These are phyloP conservation scores for Penicillium atrosanguineum DNA, from an alignment of 495 filamentous ascomycete genomes.

Conservation along the genomic window DNA sequence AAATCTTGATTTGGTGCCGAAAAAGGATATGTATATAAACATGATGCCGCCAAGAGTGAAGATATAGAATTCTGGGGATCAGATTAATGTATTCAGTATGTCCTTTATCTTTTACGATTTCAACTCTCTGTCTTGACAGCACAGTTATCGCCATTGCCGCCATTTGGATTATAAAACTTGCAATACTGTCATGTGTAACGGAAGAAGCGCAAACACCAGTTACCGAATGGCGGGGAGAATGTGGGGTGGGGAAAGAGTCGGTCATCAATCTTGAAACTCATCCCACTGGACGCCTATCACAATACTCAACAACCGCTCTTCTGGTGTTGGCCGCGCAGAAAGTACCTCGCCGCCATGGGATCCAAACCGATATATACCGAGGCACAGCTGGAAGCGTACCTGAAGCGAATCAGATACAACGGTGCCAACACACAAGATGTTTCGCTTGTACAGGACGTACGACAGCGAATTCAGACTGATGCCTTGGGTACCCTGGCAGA, in stretches of 20 bases:
- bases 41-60: too few relatives aligned
- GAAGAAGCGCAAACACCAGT: constrained; percentile 20
- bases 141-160: background rate
- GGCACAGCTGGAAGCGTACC: constrained; percentile 32
- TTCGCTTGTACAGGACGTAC: constrained; percentile 20
- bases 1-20: too few relatives aligned
- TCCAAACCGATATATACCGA: constrained; percentile 25
- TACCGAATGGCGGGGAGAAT: background rate
- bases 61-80: too few relatives aligned
- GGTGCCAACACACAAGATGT: constrained; percentile 2
- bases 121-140: background rate
- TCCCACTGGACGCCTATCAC: too few relatives aligned
- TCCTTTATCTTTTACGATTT: background rate
- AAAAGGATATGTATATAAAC: too few relatives aligned
- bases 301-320: too few relatives aligned
- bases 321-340: background rate
- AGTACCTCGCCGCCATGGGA: constrained; percentile 3
- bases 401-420: constrained; percentile 31
- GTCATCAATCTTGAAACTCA: too few relatives aligned
- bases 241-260: too few relatives aligned
- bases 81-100: background rate
- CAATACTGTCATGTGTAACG: constrained; percentile 6
- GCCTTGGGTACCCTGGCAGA: constrained; percentile 24
- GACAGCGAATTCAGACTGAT: constrained; percentile 18
- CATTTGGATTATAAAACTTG: background rate